Evolutionary conservation across 1,284 basidiomycete genomes (phyloP), one percentile per base, ranked within the genome.

Genomic region (Heterobasidion irregulare): DNA sequence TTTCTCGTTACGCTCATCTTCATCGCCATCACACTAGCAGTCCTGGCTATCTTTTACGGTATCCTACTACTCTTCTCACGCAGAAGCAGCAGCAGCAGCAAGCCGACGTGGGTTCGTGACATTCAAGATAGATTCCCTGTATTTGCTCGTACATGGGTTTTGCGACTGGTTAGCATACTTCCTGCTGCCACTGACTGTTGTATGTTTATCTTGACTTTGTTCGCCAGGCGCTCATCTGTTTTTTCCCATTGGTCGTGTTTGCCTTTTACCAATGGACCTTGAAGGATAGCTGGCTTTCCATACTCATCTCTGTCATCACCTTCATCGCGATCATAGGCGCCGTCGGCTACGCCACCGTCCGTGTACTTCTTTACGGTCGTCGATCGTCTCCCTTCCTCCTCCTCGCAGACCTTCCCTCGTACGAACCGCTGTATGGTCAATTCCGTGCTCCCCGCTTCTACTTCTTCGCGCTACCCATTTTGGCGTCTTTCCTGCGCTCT

Each of bases 261-360:
- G 74, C 80, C 7, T 82, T 96, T 65, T 92, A 87, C 70, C 93
- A 96, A 67, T 96, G 92, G 90, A 89, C 86, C 0, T 75, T 96
- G 57, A 77, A 80, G 57, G 92, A 95, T 68, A 94, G 92, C 0
- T 91, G 89, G 82, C 75, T 94, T 1, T 81, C 92, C 0, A 72
- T 78, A 52, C 67, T 89, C 10, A 71, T 92, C 26, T 83, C 89
- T 3, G 83, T 85, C 50, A 61, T 89, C 53, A 72, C 85, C 49
- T 75, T 93, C 65, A 69, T 92, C 48, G 75, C 70, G 1, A 71
- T 89, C 48, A 59, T 83, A 34, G 68, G 67, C 12, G 63, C 72
- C 58, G 64, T 86, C 35, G 59, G 70, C 19, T 77, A 77, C 61
- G 71, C 80, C 0, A 59, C 72, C 13, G 72, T 78, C 61, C 64